A percentile compares a stretch with the other conserved stretches of the same genome.
These are phyloP conservation scores for Geosmithia morbida DNA, from an alignment of 2,329 filamentous ascomycete genomes.

Conservation along the genomic window DNA sequence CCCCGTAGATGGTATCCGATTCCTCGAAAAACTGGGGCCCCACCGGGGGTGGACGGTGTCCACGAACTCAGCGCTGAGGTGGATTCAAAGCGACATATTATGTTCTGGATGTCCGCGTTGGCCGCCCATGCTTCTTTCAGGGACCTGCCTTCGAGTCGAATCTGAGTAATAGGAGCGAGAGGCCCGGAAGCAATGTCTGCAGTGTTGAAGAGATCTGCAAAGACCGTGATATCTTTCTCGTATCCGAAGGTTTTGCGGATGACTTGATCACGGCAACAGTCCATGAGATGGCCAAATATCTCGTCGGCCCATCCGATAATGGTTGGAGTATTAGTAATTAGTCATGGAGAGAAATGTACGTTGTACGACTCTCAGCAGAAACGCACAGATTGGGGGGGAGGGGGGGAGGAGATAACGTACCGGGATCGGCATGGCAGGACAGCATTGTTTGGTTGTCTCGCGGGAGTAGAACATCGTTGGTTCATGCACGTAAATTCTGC, in stretches of 20 bases:
- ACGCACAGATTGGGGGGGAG: too few relatives aligned
- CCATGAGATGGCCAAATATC: background rate
- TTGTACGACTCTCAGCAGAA: too few relatives aligned
- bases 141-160: background rate
- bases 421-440: too few relatives aligned
- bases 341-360: too few relatives aligned
- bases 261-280: background rate
- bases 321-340: too few relatives aligned
- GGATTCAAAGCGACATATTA: background rate
- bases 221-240: background rate
- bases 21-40: background rate
- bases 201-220: background rate
- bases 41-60: background rate
- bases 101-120: background rate
- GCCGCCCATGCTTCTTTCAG: background rate
- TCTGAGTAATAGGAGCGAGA: background rate
- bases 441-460: too few relatives aligned
- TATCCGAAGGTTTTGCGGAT: background rate
- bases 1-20: background rate
- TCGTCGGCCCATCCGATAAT: background rate
- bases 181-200: background rate
- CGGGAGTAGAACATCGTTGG: too few relatives aligned
- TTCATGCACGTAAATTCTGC: too few relatives aligned
- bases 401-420: too few relatives aligned
- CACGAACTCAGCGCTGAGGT: background rate